A percentile compares a stretch with the other conserved stretches of the same genome.
Evolutionary conservation across 163 green algal species (phyloP).

Genomic region (Scenedesmus sp.): DNA sequence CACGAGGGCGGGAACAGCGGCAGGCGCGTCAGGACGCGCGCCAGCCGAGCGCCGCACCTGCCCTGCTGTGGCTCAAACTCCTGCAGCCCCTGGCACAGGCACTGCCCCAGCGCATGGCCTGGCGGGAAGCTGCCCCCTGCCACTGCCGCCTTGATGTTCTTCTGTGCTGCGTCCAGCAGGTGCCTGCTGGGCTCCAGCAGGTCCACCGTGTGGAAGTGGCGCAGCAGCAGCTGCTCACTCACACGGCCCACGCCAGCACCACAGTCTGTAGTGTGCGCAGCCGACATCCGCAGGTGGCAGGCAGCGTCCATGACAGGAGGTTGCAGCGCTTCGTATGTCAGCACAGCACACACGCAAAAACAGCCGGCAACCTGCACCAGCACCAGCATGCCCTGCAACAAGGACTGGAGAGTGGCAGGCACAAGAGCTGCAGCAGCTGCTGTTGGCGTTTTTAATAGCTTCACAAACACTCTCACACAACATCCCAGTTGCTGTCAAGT

Average conservation of each 20-base stretch:
- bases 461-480: not conserved
- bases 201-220: conserved; percentile 89
- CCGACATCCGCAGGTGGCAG: not conserved
- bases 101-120: conserved; percentile 62
- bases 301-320: not conserved
- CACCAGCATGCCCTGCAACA: not conserved
- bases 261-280: conserved; percentile 75
- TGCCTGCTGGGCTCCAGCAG: conserved; percentile 90
- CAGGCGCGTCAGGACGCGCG: too few species aligned
- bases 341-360: not conserved
- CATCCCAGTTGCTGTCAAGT: not conserved
- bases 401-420: not conserved
- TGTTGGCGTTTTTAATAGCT: not conserved
- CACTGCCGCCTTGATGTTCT: conserved; percentile 59
- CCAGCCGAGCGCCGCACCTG: conserved; percentile 59
- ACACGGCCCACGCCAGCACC: conserved; percentile 92
- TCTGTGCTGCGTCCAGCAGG: conserved; percentile 78
- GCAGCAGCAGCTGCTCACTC: conserved; percentile 85
- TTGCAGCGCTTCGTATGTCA: not conserved
- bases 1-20: too few species aligned
- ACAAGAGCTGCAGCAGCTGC: not conserved
- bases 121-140: conserved; percentile 17
- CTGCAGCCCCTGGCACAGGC: conserved; percentile 83
- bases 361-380: not conserved
- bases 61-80: conserved; percentile 72